Conservation (phyloP, 345 rosid species). For the Citrus inodora region DNA sequence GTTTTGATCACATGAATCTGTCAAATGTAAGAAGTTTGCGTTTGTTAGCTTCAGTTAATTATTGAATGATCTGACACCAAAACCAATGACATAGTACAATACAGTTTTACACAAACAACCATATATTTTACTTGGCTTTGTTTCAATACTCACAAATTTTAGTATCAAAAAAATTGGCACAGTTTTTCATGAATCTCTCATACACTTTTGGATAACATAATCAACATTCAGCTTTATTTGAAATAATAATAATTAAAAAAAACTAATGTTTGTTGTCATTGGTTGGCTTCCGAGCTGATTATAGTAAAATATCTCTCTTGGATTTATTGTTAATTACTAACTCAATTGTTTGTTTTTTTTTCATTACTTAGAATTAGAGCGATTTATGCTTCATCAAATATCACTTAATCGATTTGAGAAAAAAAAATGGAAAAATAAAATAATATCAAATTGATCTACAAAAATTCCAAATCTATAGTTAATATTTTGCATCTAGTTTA, state of each 20-base stretch:
- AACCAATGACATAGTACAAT: background rate
- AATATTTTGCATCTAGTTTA: too few relatives aligned
- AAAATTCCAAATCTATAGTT: background rate
- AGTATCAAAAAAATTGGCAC: background rate
- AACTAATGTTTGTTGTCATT: too few relatives aligned
- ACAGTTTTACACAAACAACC: background rate
- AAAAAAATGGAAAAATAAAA: too few relatives aligned
- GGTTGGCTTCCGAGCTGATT: too few relatives aligned
- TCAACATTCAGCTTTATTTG: background rate
- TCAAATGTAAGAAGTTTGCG: background rate
- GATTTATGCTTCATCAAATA: too few relatives aligned
- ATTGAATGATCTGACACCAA: background rate
- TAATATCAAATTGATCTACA: background rate
- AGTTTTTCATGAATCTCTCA: background rate
- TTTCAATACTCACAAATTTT: background rate
- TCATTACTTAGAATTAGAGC: too few relatives aligned
- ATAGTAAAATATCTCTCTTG: too few relatives aligned
- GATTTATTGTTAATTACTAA: too few relatives aligned
- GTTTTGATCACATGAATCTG: slow-evolving; percentile 50
- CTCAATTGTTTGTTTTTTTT: too few relatives aligned
- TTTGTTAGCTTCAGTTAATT: background rate
- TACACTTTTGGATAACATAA: background rate
- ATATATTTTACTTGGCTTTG: too few relatives aligned
- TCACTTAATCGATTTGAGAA: too few relatives aligned
- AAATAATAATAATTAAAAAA: too few relatives aligned